Conservation (phyloP, 768 basidiomycete genomes). For the Phylloporus rhodoxanthus region DNA sequence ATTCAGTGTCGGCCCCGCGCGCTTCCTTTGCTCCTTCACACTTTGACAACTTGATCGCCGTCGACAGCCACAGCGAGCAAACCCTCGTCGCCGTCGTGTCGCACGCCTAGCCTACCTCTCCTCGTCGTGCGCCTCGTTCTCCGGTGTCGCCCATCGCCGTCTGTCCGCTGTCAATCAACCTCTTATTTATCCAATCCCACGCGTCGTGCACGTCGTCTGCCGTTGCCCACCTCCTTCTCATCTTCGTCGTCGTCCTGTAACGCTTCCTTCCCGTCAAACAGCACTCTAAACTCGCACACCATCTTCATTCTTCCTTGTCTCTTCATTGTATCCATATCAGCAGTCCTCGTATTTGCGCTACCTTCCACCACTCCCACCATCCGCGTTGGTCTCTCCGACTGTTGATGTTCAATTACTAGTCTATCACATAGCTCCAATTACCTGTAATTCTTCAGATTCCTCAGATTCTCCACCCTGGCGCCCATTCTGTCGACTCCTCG, state of each 20-base stretch:
- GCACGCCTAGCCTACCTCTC: conserved; percentile 24
- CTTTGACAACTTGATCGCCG: conserved; percentile 44
- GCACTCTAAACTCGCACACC: conserved; percentile 25
- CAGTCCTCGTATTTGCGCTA: conserved; percentile 32
- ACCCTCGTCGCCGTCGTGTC: conserved; percentile 36
- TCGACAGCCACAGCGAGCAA: conserved; percentile 42
- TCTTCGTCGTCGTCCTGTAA: conserved; percentile 25
- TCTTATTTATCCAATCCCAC: conserved; percentile 37
- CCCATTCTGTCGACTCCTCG: conserved; percentile 29
- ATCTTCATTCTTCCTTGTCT: conserved; percentile 23
- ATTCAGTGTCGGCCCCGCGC: conserved; percentile 41
- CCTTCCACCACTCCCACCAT: conserved; percentile 27
- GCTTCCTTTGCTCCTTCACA: conserved; percentile 41
- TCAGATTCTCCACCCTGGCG: conserved; percentile 45
- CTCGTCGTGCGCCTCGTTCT: conserved; percentile 17
- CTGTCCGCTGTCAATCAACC: conserved; percentile 18
- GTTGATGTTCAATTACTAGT: conserved; percentile 39
- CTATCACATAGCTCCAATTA: conserved; percentile 25
- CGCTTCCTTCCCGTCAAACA: conserved; percentile 24
- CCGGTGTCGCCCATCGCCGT: conserved; percentile 22
- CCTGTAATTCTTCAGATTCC: conserved; percentile 26
- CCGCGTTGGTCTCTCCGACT: conserved; percentile 31
- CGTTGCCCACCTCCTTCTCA: conserved; percentile 15
- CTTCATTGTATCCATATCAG: conserved; percentile 42
- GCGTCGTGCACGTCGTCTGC: conserved; percentile 44